Evolutionary conservation across 148 eudicot genomes (phyloP).

Genomic region (Rhododendron ovatum): DNA sequence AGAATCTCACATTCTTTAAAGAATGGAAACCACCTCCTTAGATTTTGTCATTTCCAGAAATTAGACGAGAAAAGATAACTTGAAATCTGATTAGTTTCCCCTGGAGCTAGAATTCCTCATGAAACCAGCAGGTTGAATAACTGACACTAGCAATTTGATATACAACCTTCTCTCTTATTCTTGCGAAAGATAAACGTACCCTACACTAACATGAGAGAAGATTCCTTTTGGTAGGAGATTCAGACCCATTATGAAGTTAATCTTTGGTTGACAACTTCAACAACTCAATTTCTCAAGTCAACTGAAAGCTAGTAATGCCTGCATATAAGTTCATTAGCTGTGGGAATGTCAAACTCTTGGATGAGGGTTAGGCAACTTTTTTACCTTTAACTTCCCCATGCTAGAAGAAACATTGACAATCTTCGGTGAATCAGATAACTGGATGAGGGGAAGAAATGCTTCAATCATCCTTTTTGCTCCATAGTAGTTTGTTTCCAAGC

Average conservation of each 20-base stretch:
- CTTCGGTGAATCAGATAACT: constrained; percentile 41
- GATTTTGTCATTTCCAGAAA: not conserved
- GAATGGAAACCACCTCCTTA: not conserved
- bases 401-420: constrained; percentile 47
- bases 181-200: not conserved
- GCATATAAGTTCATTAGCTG: not conserved
- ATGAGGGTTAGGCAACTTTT: not conserved
- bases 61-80: not conserved
- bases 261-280: not conserved
- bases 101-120: not conserved
- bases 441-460: constrained; percentile 45
- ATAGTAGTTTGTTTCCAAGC: constrained; percentile 47
- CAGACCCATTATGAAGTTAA: not conserved
- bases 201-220: not conserved
- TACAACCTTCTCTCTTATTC: not conserved
- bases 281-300: not conserved
- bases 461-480: constrained; percentile 41
- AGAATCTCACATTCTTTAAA: not conserved
- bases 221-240: not conserved
- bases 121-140: not conserved
- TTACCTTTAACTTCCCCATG: constrained; percentile 36
- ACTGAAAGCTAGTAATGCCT: not conserved
- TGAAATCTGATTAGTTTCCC: not conserved
- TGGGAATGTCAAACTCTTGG: not conserved
- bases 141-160: not conserved